Conservation (phyloP, 192 early-diverging fungal genomes). For the Mortierella hygrophila region DNA sequence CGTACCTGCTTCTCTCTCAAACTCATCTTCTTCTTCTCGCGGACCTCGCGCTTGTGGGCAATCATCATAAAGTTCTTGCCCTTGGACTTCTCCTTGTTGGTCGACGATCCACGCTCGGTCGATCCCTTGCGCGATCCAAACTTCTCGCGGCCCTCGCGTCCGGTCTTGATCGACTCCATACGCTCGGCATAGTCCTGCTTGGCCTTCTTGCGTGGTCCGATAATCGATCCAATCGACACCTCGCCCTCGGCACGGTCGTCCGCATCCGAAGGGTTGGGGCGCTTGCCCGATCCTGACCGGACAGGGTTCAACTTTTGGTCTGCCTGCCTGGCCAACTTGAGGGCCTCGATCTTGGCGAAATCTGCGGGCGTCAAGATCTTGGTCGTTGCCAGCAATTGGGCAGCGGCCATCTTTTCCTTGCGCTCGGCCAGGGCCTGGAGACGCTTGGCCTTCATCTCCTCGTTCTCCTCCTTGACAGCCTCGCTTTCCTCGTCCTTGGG, state of each 20-base stretch:
- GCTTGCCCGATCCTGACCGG: constrained; percentile 45
- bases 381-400: constrained; percentile 60
- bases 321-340: constrained; percentile 76
- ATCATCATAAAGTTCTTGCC: constrained; percentile 97
- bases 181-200: constrained; percentile 96
- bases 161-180: constrained; percentile 86
- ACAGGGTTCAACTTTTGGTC: constrained; percentile 58
- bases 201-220: constrained; percentile 77
- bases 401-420: constrained; percentile 60
- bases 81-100: constrained; percentile 94
- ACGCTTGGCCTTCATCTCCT: constrained; percentile 57
- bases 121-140: constrained; percentile 91
- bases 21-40: constrained; percentile 79
- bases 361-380: constrained; percentile 93
- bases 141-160: constrained; percentile 93
- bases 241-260: constrained; percentile 36
- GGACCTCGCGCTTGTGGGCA: constrained; percentile 88
- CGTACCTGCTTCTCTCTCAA: constrained; percentile 79
- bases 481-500: constrained; percentile 56
- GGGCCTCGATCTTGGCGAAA: constrained; percentile 86
- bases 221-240: constrained; percentile 59
- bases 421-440: constrained; percentile 58
- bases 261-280: constrained; percentile 41
- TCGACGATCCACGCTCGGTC: constrained; percentile 78
- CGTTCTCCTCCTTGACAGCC: constrained; percentile 57